Conservation (phyloP, 805 yeast genomes). For the Pichia californica region DNA sequence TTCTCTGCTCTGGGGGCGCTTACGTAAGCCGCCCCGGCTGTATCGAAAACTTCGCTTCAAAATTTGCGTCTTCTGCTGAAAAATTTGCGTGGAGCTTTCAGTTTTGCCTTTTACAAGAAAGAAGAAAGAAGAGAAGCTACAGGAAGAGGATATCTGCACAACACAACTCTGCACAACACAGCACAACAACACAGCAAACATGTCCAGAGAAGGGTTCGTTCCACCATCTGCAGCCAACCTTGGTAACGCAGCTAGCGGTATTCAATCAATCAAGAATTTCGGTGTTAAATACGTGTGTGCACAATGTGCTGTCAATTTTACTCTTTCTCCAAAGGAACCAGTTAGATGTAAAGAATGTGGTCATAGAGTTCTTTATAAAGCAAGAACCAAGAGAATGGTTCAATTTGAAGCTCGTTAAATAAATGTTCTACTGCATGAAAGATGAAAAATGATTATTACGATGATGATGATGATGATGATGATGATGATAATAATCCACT, state of each 20-base stretch:
- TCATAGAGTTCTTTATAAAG: slow-evolving; percentile 94
- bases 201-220: slow-evolving; percentile 74
- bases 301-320: slow-evolving; percentile 85
- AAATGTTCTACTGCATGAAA: too few relatives aligned
- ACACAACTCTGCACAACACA: not conserved
- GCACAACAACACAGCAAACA: not conserved
- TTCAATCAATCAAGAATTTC: slow-evolving; percentile 55
- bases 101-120: too few relatives aligned
- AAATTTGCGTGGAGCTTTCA: too few relatives aligned
- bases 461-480: too few relatives aligned
- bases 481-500: too few relatives aligned
- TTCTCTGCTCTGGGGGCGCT: too few relatives aligned
- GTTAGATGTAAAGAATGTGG: slow-evolving; percentile 99
- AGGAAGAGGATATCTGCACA: not conserved
- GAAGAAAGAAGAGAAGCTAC: not conserved
- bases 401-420: slow-evolving; percentile 71
- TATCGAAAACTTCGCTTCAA: too few relatives aligned
- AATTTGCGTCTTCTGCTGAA: too few relatives aligned
- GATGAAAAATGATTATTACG: too few relatives aligned
- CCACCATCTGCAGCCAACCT: slow-evolving; percentile 68
- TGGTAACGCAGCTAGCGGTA: slow-evolving; percentile 84
- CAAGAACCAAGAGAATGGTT: slow-evolving; percentile 95
- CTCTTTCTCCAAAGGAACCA: slow-evolving; percentile 88
- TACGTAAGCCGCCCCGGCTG: too few relatives aligned
- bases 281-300: slow-evolving; percentile 95